A percentile compares a stretch with the other conserved stretches of the same genome.
These are phyloP conservation scores for Sarcodon sp. DNA, from an alignment of 768 basidiomycete genomes.

Conservation along the genomic window DNA sequence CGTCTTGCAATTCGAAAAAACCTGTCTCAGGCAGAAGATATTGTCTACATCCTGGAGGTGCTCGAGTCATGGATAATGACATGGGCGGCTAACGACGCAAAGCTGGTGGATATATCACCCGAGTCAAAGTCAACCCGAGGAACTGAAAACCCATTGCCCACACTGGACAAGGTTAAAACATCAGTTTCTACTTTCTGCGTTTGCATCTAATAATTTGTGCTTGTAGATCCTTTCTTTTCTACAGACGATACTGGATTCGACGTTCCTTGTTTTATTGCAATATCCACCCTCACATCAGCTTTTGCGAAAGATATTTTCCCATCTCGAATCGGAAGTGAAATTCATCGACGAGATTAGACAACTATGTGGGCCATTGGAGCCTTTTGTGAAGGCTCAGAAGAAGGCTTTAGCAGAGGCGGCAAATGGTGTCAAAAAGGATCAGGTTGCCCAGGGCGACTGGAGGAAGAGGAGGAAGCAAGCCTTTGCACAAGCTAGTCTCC, in stretches of 20 bases:
- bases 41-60: conserved; percentile 30
- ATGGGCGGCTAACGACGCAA: conserved; percentile 21
- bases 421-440: conserved; percentile 15
- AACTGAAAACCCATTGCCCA: conserved; percentile 13
- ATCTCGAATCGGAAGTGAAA: conserved; percentile 42
- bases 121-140: background rate
- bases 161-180: conserved; percentile 26
- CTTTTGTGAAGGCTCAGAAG: conserved; percentile 43
- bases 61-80: conserved; percentile 36
- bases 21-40: conserved; percentile 34
- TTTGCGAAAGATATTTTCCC: conserved; percentile 33
- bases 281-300: conserved; percentile 44
- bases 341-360: conserved; percentile 36
- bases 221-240: conserved; percentile 46
- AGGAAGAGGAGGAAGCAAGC: conserved; percentile 30
- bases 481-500: conserved; percentile 37
- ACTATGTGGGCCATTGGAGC: conserved; percentile 49
- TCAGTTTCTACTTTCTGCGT: background rate
- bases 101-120: conserved; percentile 18
- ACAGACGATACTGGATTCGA: conserved; percentile 58
- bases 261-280: conserved; percentile 55
- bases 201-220: background rate
- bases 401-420: conserved; percentile 27
- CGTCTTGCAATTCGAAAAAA: conserved; percentile 38
- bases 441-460: conserved; percentile 15